phyloP scores from a whole-genome alignment of 2,329 filamentous ascomycete species.

The Venturia oleaginea region DNA sequence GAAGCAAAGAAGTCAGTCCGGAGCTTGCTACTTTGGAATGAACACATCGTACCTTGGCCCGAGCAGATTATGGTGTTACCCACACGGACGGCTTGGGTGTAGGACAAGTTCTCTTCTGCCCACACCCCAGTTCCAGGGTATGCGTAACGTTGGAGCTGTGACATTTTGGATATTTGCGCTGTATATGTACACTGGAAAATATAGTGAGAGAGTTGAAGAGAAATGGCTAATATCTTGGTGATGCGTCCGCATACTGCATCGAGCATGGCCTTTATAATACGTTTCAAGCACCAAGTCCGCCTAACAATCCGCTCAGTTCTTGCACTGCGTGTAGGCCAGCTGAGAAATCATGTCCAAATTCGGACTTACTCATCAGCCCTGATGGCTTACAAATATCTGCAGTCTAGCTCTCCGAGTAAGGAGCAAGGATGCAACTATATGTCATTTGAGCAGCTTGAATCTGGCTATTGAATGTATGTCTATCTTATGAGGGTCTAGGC shows the following conservation, averaged over 20 bases:
- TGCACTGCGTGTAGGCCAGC: not conserved
- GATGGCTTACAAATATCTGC: not conserved
- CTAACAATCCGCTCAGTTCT: not conserved
- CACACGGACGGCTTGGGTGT: slow-evolving; percentile 28
- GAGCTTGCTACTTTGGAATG: not conserved
- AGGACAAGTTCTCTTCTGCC: slow-evolving; percentile 25
- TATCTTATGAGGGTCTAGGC: too few relatives aligned
- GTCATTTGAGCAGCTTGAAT: too few relatives aligned
- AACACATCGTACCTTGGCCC: slow-evolving; percentile 26
- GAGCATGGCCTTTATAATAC: not conserved
- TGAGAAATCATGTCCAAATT: not conserved
- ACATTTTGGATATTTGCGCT: slow-evolving; percentile 21
- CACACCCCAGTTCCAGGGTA: slow-evolving; percentile 32
- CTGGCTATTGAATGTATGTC: too few relatives aligned
- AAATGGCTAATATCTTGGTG: not conserved
- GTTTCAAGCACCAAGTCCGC: not conserved
- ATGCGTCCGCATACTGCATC: not conserved
- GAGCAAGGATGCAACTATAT: too few relatives aligned
- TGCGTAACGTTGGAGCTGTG: slow-evolving; percentile 30
- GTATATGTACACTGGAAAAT: not conserved
- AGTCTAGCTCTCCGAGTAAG: too few relatives aligned
- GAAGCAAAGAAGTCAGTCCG: not conserved
- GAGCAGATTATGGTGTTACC: slow-evolving; percentile 27
- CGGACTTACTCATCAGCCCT: not conserved
- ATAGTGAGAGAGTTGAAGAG: not conserved